phyloP scores from a whole-genome alignment of 306 rosid genomes.

The Castanea sativa region DNA sequence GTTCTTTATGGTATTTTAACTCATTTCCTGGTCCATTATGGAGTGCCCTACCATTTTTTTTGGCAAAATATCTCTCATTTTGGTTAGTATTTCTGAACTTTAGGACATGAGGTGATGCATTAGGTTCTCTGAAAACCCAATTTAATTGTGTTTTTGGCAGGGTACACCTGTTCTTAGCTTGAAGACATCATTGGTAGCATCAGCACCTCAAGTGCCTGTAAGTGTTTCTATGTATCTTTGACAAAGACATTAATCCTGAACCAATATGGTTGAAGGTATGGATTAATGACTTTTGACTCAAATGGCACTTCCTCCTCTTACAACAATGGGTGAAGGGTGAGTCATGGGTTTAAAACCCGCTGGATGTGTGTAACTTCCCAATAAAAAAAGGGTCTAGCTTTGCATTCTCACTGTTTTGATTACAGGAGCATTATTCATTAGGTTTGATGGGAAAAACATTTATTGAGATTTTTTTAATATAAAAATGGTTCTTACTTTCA shows the following conservation, averaged over 20 bases:
- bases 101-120: neutral
- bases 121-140: constrained; percentile 16
- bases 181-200: constrained; percentile 52
- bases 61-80: neutral
- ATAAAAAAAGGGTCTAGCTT: neutral
- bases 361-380: too few species aligned
- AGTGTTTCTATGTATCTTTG: constrained; percentile 21
- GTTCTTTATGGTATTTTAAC: neutral
- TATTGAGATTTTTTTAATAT: neutral
- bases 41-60: neutral
- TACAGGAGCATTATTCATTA: neutral
- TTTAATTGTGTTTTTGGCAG: constrained; percentile 41
- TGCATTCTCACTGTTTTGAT: neutral
- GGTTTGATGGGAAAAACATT: neutral
- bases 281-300: too few species aligned
- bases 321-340: too few species aligned
- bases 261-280: neutral
- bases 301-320: too few species aligned
- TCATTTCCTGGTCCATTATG: neutral
- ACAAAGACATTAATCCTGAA: constrained; percentile 1
- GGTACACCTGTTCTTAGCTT: constrained; percentile 64
- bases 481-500: neutral
- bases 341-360: too few species aligned
- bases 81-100: neutral
- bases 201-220: constrained; percentile 72